These are phyloP conservation scores for Penicillium sp. DNA, from an alignment of 2,329 filamentous ascomycete species.

Conservation along the genomic window DNA sequence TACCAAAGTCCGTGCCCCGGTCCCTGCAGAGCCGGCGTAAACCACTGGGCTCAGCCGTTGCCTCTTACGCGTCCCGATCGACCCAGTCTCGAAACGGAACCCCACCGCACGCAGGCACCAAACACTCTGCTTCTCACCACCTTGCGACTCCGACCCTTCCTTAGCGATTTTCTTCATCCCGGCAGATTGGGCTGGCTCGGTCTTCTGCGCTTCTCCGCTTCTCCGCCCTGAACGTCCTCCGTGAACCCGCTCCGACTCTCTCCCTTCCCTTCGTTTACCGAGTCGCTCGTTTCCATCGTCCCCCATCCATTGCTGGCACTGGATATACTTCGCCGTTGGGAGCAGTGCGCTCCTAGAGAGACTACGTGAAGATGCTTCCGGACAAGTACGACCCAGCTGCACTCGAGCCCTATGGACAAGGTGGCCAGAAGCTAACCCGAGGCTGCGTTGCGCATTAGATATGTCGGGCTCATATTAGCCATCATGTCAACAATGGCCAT, in stretches of 20 bases:
- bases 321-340: constrained; percentile 34
- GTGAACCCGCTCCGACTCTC: constrained; percentile 6
- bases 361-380: constrained; percentile 38
- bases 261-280: constrained; percentile 11
- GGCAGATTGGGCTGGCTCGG: constrained; percentile 26
- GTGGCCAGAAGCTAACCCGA: constrained; percentile 21
- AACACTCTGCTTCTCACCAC: constrained; percentile 11
- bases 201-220: constrained; percentile 9
- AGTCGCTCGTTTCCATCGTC: constrained; percentile 14
- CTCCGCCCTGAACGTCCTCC: constrained; percentile 5
- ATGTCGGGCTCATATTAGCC: constrained; percentile 48
- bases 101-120: constrained; percentile 29
- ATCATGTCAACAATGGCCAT: constrained; percentile 50
- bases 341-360: constrained; percentile 37
- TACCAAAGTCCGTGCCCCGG: not conserved
- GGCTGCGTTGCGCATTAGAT: constrained; percentile 33
- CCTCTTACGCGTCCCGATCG: constrained; percentile 28
- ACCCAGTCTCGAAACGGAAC: constrained; percentile 27
- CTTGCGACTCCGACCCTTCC: not conserved
- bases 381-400: constrained; percentile 39
- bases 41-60: constrained; percentile 11
- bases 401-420: constrained; percentile 8
- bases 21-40: not conserved
- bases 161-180: constrained; percentile 4
- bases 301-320: constrained; percentile 27